Evolutionary conservation across 169 alveolate species (phyloP).

Genomic region (Hepatocystis sp.): DNA sequence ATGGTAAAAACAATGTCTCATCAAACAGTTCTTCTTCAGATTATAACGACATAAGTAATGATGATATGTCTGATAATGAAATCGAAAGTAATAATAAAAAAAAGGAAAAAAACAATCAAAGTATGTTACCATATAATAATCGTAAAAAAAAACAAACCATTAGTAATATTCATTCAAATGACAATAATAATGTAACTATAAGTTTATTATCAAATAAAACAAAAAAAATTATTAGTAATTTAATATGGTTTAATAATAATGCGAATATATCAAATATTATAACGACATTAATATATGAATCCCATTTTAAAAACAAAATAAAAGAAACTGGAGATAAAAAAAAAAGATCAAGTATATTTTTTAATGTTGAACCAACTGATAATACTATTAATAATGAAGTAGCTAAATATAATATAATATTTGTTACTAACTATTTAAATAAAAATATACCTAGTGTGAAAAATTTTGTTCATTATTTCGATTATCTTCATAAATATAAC

Average conservation of each 20-base stretch:
- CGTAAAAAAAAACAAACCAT: background rate
- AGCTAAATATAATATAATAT: slow-evolving; percentile 45
- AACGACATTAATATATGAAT: slow-evolving; percentile 51
- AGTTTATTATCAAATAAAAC: slow-evolving; percentile 51
- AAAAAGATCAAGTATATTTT: too few relatives aligned
- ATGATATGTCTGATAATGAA: background rate
- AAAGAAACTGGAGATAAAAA: slow-evolving; percentile 21
- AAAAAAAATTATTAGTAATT: slow-evolving; percentile 53
- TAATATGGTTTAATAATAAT: slow-evolving; percentile 75
- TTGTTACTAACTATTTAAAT: slow-evolving; percentile 56
- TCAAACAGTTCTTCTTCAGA: slow-evolving; percentile 11
- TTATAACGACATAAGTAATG: background rate
- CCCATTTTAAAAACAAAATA: slow-evolving; percentile 60
- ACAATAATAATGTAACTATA: background rate
- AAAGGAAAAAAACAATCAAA: background rate
- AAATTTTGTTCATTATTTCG: slow-evolving; percentile 76
- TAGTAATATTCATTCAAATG: background rate
- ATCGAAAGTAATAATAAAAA: background rate
- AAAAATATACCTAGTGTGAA: slow-evolving; percentile 69
- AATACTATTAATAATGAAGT: slow-evolving; percentile 16
- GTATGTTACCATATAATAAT: background rate
- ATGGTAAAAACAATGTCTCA: background rate
- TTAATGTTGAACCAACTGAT: background rate
- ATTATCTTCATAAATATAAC: slow-evolving; percentile 61
- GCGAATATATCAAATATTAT: slow-evolving; percentile 48